Evolutionary conservation across 305 asterid species (phyloP).

Genomic region (Rubia tinctorum): DNA sequence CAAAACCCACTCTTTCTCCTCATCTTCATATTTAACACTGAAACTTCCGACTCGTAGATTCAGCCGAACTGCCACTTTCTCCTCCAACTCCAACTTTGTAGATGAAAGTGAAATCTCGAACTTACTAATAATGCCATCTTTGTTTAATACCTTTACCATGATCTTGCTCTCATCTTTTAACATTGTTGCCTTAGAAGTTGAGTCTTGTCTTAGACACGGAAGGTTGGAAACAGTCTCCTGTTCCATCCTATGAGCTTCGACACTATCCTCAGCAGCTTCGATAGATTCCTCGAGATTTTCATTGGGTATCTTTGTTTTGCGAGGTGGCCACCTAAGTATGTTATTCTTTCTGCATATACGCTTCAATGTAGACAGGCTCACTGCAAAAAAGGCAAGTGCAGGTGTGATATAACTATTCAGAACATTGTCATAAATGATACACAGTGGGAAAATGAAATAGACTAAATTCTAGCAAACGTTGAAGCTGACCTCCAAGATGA

Average conservation of each 20-base stretch:
- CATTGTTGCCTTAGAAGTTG: neutral
- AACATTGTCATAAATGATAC: too few relatives aligned
- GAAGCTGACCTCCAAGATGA: neutral
- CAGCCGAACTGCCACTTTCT: constrained; percentile 52
- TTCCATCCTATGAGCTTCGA: neutral
- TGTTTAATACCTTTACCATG: constrained; percentile 43
- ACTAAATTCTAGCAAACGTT: neutral
- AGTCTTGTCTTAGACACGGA: neutral
- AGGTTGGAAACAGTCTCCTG: neutral
- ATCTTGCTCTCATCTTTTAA: constrained; percentile 8
- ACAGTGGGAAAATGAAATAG: neutral
- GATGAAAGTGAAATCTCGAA: constrained; percentile 24
- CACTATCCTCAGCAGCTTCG: constrained; percentile 39
- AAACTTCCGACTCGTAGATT: constrained; percentile 44
- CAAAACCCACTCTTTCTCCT: too few relatives aligned
- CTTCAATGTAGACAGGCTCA: constrained; percentile 28
- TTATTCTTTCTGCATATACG: constrained; percentile 25
- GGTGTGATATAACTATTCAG: too few relatives aligned
- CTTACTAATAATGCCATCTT: constrained; percentile 27
- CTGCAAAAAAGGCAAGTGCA: constrained; percentile 4
- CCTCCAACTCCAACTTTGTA: constrained; percentile 40
- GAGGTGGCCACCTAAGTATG: constrained; percentile 27
- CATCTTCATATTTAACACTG: constrained; percentile 40
- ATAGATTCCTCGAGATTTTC: constrained; percentile 25
- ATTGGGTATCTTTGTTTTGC: neutral